These are phyloP conservation scores for Cyclotella sp. DNA, from an alignment of 108 stramenopile species.

Conservation along the genomic window DNA sequence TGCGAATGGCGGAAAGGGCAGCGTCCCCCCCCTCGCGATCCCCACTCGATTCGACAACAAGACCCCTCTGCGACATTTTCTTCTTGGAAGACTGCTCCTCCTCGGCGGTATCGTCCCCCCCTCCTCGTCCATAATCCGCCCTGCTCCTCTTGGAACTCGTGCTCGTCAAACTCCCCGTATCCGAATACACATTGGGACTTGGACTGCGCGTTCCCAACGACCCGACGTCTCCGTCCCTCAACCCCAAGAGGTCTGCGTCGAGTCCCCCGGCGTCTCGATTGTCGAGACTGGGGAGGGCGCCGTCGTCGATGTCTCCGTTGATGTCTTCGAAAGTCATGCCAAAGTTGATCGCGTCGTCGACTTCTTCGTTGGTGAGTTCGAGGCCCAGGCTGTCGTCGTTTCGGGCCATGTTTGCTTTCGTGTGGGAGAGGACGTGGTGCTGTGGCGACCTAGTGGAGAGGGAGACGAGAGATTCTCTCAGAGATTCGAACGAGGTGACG, in stretches of 20 bases:
- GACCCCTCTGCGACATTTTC: neutral
- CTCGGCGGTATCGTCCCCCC: conserved; percentile 9
- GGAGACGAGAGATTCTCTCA: too few relatives aligned
- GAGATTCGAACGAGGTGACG: too few relatives aligned
- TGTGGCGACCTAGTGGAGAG: neutral
- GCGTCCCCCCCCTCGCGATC: neutral
- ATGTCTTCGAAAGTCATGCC: conserved; percentile 34
- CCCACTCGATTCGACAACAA: neutral
- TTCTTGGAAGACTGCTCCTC: conserved; percentile 1
- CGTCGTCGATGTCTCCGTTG: neutral
- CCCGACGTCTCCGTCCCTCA: neutral
- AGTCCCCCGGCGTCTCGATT: neutral
- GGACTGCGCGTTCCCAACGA: conserved; percentile 36
- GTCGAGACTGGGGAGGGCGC: conserved; percentile 7
- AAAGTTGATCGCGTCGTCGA: conserved; percentile 37
- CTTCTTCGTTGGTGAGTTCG: conserved; percentile 27
- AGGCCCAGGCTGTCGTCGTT: neutral
- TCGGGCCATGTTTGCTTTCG: neutral
- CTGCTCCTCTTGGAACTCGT: conserved; percentile 28
- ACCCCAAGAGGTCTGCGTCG: neutral
- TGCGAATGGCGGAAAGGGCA: neutral
- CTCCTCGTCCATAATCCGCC: conserved; percentile 7
- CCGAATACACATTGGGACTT: neutral
- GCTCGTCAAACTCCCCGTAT: conserved; percentile 7
- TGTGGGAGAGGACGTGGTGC: neutral